Conservation (phyloP, 768 basidiomycete species). For the Naganishia onofrii region DNA sequence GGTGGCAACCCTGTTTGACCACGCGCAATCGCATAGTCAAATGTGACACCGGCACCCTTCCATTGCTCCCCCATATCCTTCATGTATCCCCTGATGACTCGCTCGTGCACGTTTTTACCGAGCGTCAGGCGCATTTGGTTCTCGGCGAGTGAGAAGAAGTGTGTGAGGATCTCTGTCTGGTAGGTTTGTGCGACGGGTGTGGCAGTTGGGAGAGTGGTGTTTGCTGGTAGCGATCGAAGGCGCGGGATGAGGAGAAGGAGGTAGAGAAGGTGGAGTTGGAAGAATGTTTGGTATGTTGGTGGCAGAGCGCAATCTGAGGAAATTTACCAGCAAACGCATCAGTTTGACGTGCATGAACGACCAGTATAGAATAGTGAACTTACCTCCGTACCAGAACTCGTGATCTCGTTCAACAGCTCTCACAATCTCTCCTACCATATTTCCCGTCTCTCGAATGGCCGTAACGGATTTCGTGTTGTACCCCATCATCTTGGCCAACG, state of each 20-base stretch:
- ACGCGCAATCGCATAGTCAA: slow-evolving; percentile 68
- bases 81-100: slow-evolving; percentile 80
- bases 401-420: slow-evolving; percentile 53
- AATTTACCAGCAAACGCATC: background rate
- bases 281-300: slow-evolving; percentile 95
- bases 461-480: slow-evolving; percentile 53
- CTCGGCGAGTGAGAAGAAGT: slow-evolving; percentile 92
- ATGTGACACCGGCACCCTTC: slow-evolving; percentile 72
- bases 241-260: slow-evolving; percentile 86
- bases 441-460: slow-evolving; percentile 54
- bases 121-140: slow-evolving; percentile 79
- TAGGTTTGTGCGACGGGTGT: slow-evolving; percentile 53
- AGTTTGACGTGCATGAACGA: background rate
- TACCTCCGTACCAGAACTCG: slow-evolving; percentile 56
- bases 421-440: slow-evolving; percentile 54
- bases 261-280: slow-evolving; percentile 87
- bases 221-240: slow-evolving; percentile 73
- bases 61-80: slow-evolving; percentile 81
- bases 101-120: slow-evolving; percentile 64
- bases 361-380: slow-evolving; percentile 25
- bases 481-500: slow-evolving; percentile 54
- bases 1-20: slow-evolving; percentile 45
- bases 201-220: slow-evolving; percentile 35
- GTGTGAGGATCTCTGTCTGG: slow-evolving; percentile 80
- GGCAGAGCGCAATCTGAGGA: slow-evolving; percentile 73